These are phyloP conservation scores for Pyrus betulifolia DNA, from an alignment of 306 rosid genomes.

Conservation along the genomic window DNA sequence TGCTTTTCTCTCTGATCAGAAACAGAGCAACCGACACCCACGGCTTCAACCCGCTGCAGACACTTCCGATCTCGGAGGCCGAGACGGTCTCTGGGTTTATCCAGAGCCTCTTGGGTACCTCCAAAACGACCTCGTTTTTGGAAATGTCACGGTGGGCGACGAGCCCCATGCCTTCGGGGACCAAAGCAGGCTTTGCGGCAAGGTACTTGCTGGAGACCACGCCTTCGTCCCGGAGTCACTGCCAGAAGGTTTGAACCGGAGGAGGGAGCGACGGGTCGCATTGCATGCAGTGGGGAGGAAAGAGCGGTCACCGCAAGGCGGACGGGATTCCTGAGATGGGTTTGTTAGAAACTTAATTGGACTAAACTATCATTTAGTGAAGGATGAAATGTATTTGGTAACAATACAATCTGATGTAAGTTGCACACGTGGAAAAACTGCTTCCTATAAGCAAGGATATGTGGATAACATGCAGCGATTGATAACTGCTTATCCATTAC, in stretches of 20 bases:
- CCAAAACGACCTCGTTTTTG: conserved; percentile 74
- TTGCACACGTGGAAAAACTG: too few relatives aligned
- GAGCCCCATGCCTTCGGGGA: conserved; percentile 74
- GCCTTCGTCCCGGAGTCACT: conserved; percentile 79
- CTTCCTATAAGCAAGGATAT: too few relatives aligned
- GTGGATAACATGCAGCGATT: too few relatives aligned
- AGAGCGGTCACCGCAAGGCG: conserved; percentile 19
- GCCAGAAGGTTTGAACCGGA: conserved; percentile 69
- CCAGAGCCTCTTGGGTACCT: conserved; percentile 91
- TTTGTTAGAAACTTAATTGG: too few relatives aligned
- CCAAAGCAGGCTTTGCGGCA: conserved; percentile 66
- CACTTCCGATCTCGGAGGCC: conserved; percentile 70
- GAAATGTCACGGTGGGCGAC: conserved; percentile 56
- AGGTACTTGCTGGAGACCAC: conserved; percentile 64
- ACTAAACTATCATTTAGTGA: too few relatives aligned
- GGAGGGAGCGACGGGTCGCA: conserved; percentile 52
- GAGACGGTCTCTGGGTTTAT: conserved; percentile 88
- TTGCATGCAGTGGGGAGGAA: conserved; percentile 28
- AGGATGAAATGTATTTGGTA: too few relatives aligned
- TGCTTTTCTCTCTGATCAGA: conserved; percentile 55
- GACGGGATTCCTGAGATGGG: background rate
- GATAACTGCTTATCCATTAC: too few relatives aligned
- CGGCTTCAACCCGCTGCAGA: conserved; percentile 18
- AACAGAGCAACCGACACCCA: conserved; percentile 85
- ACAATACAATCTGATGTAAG: too few relatives aligned